Evolutionary conservation across 345 rosid genomes (phyloP), one percentile per base, ranked within the genome.

Genomic region (Hevea brasiliensis): DNA sequence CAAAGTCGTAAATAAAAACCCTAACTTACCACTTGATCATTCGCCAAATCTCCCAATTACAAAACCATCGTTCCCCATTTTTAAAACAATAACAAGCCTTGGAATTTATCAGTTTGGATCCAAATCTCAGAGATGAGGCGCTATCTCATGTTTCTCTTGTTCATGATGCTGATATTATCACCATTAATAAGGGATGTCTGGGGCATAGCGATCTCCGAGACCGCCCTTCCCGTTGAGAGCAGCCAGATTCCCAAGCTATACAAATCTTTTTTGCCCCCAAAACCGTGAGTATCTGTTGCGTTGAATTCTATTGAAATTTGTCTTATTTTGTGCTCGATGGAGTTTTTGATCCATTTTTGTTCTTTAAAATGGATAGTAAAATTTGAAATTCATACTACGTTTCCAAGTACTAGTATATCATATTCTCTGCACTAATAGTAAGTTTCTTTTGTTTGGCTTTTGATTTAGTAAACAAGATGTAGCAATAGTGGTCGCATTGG

Each of bases 401-500:
- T 50, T 50, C 5, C 7, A 50, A 15, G 12, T 48, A 14, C 53
- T 48, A 48, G 53, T 48, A 12, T 50, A 50, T 14, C 11, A 7
- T 44, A 44, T 3, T 20, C 24, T 61, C 27, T 57, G 29, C 68
- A 61, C 35, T 62, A 57, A 63, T 72, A 4, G 55, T 59, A 48
- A 26, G 63, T 47, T 73, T 8, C 23, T 44, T 3, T 14, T 42
- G 20, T 17, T 37, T 63, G 53, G 77, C 61, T 77, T 77, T 76
- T 20, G 70, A 41, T 74, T 26, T 72, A 83, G 91, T 47, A 74
- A 86, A 64, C 77, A 76, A 35, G 81, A 79, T 51, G 45, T 85
- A 51, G 83, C 81, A 6, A 26, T 90, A 51, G 73, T 85, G 62
- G 85, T 85, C 61, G 85, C 85, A 47, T 78, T 72, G 79, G 90